phyloP scores from a whole-genome alignment of 129 eudicot genomes.

The Helianthus tuberosus region DNA sequence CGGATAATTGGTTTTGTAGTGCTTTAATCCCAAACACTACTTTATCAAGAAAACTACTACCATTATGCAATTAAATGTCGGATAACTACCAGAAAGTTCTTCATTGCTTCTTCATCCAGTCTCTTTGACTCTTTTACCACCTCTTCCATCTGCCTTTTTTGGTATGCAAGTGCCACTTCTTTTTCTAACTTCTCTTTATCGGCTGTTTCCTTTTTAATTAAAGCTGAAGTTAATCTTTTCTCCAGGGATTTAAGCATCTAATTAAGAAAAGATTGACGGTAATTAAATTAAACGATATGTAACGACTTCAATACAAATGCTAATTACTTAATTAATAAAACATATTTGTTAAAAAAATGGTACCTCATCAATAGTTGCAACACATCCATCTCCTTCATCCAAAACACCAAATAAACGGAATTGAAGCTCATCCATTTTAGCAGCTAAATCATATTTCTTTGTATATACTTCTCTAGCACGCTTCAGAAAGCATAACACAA shows the following conservation, averaged over 20 bases:
- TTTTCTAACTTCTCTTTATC: constrained; percentile 47
- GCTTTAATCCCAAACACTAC: too few species aligned
- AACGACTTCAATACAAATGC: too few species aligned
- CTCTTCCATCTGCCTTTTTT: constrained; percentile 52
- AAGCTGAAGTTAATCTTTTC: neutral
- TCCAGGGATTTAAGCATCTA: constrained; percentile 55
- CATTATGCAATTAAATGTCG: too few species aligned
- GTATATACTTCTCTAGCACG: constrained; percentile 63
- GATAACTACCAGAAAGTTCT: constrained; percentile 50
- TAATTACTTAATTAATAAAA: neutral
- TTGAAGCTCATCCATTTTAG: constrained; percentile 67
- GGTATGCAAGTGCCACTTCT: constrained; percentile 43
- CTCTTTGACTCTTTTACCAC: constrained; percentile 52
- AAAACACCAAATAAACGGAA: constrained; percentile 59
- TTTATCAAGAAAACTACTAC: too few species aligned
- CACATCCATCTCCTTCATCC: constrained; percentile 58
- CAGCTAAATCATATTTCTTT: constrained; percentile 53
- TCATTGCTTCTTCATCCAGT: constrained; percentile 54
- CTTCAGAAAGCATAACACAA: constrained; percentile 13
- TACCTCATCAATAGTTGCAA: constrained; percentile 67
- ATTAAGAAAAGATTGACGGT: neutral
- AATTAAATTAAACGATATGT: neutral
- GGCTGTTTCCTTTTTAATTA: constrained; percentile 43
- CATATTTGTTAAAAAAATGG: neutral
- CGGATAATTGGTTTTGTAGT: too few species aligned